phyloP scores from a whole-genome alignment of 495 filamentous ascomycete species.

The Ascobolus immersus region DNA sequence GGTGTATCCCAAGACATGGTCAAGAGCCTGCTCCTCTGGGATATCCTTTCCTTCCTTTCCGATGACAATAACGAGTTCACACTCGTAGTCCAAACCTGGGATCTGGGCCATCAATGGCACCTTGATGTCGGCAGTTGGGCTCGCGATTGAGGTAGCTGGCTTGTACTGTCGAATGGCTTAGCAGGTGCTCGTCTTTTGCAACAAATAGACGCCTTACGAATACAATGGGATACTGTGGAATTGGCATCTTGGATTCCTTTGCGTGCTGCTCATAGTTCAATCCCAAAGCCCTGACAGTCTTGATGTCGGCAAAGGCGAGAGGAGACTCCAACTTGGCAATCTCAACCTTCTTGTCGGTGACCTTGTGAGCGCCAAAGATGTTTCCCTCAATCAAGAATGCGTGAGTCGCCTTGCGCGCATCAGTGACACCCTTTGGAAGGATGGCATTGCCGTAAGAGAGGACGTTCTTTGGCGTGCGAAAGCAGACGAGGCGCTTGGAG shows the following conservation, averaged over 20 bases:
- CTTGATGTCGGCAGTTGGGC: constrained; percentile 31
- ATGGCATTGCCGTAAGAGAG: constrained; percentile 69
- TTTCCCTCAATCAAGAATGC: constrained; percentile 46
- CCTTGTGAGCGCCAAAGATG: constrained; percentile 42
- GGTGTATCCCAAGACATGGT: constrained; percentile 56
- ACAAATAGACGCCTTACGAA: constrained; percentile 24
- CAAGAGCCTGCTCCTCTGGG: constrained; percentile 36
- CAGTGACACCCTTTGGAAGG: constrained; percentile 36
- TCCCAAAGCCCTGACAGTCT: constrained; percentile 53
- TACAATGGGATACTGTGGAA: constrained; percentile 51
- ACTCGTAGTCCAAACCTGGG: constrained; percentile 54
- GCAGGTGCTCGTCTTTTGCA: no score
- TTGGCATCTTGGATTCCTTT: constrained; percentile 46
- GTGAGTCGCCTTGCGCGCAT: constrained; percentile 38
- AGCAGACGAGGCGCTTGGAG: constrained; percentile 63
- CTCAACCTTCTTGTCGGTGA: constrained; percentile 38
- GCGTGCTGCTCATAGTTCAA: constrained; percentile 66
- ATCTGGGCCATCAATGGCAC: constrained; percentile 19
- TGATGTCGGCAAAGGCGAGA: constrained; percentile 38
- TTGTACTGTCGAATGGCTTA: constrained; percentile 30
- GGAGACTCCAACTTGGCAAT: constrained; percentile 49
- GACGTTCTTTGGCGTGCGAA: constrained; percentile 47
- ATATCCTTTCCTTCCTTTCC: constrained; percentile 46
- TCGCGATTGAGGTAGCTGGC: constrained; percentile 42
- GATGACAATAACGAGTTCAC: constrained; percentile 56